Evolutionary conservation across 345 rosid species (phyloP).

Genomic region (Nephelium lappaceum): DNA sequence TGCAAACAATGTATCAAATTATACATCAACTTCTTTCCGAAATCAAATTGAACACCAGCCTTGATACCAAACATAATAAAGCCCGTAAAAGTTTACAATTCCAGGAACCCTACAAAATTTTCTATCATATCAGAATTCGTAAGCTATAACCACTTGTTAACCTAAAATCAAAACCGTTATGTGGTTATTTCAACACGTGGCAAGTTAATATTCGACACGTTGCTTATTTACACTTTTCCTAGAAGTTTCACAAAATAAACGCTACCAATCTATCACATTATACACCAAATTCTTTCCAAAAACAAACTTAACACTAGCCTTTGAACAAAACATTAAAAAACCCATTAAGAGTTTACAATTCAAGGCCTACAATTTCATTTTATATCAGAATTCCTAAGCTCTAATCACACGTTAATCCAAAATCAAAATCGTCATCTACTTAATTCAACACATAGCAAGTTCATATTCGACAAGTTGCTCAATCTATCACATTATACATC

Average conservation of each 20-base stretch:
- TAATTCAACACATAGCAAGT: neutral
- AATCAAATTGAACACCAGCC: neutral
- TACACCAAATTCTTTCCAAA: neutral
- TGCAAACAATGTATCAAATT: neutral
- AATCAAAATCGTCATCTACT: neutral
- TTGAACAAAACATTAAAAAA: neutral
- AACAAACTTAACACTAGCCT: neutral
- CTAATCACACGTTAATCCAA: constrained; percentile 1
- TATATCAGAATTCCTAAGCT: neutral
- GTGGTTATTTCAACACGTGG: neutral
- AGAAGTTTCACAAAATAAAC: neutral
- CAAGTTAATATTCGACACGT: neutral
- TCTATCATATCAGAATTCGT: neutral
- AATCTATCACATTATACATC: neutral
- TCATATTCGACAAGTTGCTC: neutral
- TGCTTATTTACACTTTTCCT: neutral
- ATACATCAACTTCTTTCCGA: neutral
- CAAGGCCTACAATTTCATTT: neutral
- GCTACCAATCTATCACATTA: neutral
- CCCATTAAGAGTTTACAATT: neutral
- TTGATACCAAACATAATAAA: neutral
- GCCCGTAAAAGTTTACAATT: neutral
- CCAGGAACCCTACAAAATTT: neutral
- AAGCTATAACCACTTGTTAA: neutral
- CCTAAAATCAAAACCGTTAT: neutral